These are phyloP conservation scores for Aspergillus cejpii DNA, from an alignment of 2,329 filamentous ascomycete species.

Conservation along the genomic window DNA sequence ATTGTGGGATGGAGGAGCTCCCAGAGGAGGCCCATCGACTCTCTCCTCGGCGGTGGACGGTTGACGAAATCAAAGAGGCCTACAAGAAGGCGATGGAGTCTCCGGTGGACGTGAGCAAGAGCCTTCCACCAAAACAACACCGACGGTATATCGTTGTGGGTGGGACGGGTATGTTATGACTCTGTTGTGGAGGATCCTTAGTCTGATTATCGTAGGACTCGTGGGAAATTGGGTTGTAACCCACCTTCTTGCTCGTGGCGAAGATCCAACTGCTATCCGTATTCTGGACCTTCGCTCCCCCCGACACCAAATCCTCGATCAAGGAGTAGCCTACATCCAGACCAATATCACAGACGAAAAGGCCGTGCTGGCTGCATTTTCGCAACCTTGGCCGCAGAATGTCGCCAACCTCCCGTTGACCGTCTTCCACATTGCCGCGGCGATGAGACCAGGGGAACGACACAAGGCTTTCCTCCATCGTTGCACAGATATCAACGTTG, in stretches of 20 bases:
- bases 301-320: constrained; percentile 39
- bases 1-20: constrained; percentile 21
- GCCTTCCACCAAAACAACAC: constrained; percentile 33
- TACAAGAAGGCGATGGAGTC: constrained; percentile 25
- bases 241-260: constrained; percentile 50
- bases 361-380: constrained; percentile 44
- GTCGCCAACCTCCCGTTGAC: constrained; percentile 46
- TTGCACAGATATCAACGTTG: constrained; percentile 46
- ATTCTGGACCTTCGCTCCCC: constrained; percentile 48
- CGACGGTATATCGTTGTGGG: constrained; percentile 38
- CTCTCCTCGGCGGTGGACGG: constrained; percentile 31
- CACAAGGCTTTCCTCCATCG: constrained; percentile 42
- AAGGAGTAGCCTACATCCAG: constrained; percentile 42
- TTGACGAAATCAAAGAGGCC: constrained; percentile 27
- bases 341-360: constrained; percentile 47
- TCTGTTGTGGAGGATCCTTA: neutral
- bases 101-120: constrained; percentile 30
- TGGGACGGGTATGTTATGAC: constrained; percentile 29
- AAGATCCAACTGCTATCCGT: constrained; percentile 47
- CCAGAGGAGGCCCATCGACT: constrained; percentile 24
- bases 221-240: constrained; percentile 51
- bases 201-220: constrained; percentile 38
- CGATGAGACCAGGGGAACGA: constrained; percentile 49
- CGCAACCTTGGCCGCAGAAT: constrained; percentile 42
- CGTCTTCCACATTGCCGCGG: constrained; percentile 53